phyloP scores from a whole-genome alignment of 2,329 filamentous ascomycete species.

The Beauveria australis region DNA sequence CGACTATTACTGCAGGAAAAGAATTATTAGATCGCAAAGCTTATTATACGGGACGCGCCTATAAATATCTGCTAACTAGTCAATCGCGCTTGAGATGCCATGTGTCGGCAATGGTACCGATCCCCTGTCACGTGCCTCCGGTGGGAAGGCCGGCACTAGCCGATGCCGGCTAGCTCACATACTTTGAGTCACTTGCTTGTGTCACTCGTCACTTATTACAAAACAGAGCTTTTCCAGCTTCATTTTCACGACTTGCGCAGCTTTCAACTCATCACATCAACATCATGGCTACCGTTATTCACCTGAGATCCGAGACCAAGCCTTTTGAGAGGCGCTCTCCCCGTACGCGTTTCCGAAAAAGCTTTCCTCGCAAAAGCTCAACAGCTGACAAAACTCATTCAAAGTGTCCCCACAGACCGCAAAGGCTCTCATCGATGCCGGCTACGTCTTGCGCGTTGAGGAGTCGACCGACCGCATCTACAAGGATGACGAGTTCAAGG shows the following conservation, averaged over 20 bases:
- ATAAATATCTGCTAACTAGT: too few relatives aligned
- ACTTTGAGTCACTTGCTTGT: not conserved
- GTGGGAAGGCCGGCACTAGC: not conserved
- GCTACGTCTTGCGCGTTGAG: conserved; percentile 61
- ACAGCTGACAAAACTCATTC: not conserved
- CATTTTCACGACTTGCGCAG: not conserved
- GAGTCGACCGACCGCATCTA: conserved; percentile 57
- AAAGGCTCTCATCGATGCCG: conserved; percentile 51
- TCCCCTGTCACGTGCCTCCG: not conserved
- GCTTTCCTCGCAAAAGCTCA: not conserved
- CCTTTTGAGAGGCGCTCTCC: conserved; percentile 13
- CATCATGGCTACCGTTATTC: conserved; percentile 12
- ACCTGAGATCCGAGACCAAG: conserved; percentile 13
- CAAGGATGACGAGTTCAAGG: conserved; percentile 50
- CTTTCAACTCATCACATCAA: not conserved
- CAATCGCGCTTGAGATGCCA: not conserved
- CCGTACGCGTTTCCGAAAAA: not conserved
- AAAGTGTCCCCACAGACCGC: conserved; percentile 18
- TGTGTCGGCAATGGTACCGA: not conserved
- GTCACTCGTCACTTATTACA: not conserved
- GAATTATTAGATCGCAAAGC: too few relatives aligned
- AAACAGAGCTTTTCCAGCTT: not conserved
- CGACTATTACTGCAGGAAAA: too few relatives aligned
- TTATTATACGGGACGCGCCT: too few relatives aligned
- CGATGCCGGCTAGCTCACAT: not conserved